Base-by-base conservation (phyloP, 1,139 yeast genomes). In the Yamadazyma songkhlaensis region DNA sequence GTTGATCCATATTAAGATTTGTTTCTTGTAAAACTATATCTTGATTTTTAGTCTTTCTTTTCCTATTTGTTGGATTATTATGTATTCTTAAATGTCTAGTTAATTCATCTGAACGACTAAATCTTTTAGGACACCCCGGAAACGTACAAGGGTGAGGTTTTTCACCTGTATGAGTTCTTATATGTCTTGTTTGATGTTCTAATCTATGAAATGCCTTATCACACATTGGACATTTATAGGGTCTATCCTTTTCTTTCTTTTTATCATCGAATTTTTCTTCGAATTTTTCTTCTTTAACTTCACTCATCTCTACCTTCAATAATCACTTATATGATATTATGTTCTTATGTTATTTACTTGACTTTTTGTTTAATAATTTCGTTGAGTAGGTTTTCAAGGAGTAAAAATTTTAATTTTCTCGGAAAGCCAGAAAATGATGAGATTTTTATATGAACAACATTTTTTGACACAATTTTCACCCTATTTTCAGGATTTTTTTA, bases 91-190 rank as follows among this genome's bases (percentile, higher is more conserved):
- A 63, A 55, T 81, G 90, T 46, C 88, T 68, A 9, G 87, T 82
- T 45, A 83, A 61, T 48, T 84, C 88, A 48, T 83, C 87, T 32
- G 81, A 68, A 44, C 90, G 65, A 41, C 82, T 74, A 57, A 84
- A 84, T 44, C 79, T 67, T 57, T 83, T 83, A 31, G 69, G 54
- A 56, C 92, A 84, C 7, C 82, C 82, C 3, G 84, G 79, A 44
- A 67, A 80, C 23, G 79, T 74, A 59, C 94, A 84, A 20, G 74
- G 77, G 55, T 83, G 87, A 9, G 92, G 92, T 48, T 84, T 80
- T 53, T 81, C 85, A 20, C 86, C 86, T 1, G 86, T 80, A 51
- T 80, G 85, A 28, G 83, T 79, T 42, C 85, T 63, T 52, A 80
- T 81, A 52, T 83, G 90, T 48, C 89, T 72, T 7, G 87, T 78